These are phyloP conservation scores for Skeletonema costatum DNA, from an alignment of 108 stramenopile genomes.

Conservation along the genomic window DNA sequence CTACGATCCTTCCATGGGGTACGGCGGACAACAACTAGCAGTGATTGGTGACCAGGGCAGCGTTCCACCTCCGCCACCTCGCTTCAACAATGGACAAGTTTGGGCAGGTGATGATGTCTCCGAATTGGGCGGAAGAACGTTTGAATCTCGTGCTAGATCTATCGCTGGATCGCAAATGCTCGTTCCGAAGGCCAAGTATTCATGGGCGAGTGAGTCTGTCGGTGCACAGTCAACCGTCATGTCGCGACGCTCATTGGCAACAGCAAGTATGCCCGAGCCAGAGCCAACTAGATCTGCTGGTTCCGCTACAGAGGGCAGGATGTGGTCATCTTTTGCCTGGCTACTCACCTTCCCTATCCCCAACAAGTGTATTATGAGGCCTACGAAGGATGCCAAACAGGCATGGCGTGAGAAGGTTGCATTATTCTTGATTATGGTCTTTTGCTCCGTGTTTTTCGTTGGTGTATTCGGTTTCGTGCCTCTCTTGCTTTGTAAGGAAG, in stretches of 20 bases:
- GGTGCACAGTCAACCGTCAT: conserved; percentile 50
- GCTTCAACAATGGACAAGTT: conserved; percentile 8
- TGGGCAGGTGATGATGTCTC: conserved; percentile 24
- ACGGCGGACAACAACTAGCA: conserved; percentile 12
- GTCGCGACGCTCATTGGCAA: conserved; percentile 35
- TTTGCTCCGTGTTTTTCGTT: conserved; percentile 51
- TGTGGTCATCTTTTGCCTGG: conserved; percentile 47
- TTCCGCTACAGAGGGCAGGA: conserved; percentile 3
- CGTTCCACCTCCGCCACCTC: conserved; percentile 16
- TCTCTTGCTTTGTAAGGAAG: conserved; percentile 48
- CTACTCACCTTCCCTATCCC: conserved; percentile 46
- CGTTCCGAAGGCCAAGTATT: conserved; percentile 54
- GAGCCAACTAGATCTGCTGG: neutral
- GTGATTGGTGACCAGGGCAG: conserved; percentile 15
- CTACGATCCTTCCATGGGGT: conserved; percentile 19
- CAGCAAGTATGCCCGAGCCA: conserved; percentile 41
- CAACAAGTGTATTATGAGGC: conserved; percentile 43
- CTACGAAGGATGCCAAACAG: conserved; percentile 53
- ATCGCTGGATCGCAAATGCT: conserved; percentile 43
- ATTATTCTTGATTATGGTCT: conserved; percentile 53
- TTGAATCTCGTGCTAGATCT: conserved; percentile 44
- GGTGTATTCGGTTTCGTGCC: conserved; percentile 62
- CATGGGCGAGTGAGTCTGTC: conserved; percentile 39
- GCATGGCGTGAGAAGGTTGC: conserved; percentile 63
- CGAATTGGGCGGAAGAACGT: conserved; percentile 40